Base-by-base conservation (phyloP, 441 rosid genomes). In the Jatropha podagrica region DNA sequence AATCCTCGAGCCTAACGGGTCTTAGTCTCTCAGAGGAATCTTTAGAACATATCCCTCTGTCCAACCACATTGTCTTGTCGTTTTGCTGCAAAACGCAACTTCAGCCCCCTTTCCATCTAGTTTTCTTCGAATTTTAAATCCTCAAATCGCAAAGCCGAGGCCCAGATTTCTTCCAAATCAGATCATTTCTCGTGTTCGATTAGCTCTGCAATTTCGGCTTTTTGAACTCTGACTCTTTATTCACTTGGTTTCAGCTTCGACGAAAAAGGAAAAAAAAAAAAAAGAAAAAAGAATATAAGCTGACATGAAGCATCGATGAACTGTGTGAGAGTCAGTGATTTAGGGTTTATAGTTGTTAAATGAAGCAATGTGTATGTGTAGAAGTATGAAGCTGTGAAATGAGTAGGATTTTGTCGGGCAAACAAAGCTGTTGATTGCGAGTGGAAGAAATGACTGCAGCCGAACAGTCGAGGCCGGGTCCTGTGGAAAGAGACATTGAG, bases 401-500 rank as follows among this genome's bases (percentile, higher is more conserved):
- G 73, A 62, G 73, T 71, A 61, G 69, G 58, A 20, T 61, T 68
- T 52, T 52, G 51, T 65, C n/a, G 61, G 76, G 73, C 67, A 61
- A 54, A 65, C 41, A 42, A 40, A 23, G 59, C 32, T 17, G 58
- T 55, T 79, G 72, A 69, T 72, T 68, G 73, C 55, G 69, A 69
- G 56, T 52, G 69, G 85, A 76, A 69, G 74, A 72, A 76, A 87
- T 87, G 91, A 83, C 88, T 71, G 78, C 86, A 41, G 74, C 85
- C 67, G 91, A 83, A 74, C 84, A 69, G 76, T 73, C 81, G 20
- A 71, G 79, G 74, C 55, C 81, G 15, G 86, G 81, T 54, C 78
- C 88, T 52, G 81, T 84, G 15, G 95, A 88, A 76, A 88, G 96
- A 77, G 96, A 89, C 75, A 81, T 86, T 69, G 96, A 89, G 82